phyloP scores from a whole-genome alignment of 1,284 basidiomycete genomes.

The Flammula alnicola region DNA sequence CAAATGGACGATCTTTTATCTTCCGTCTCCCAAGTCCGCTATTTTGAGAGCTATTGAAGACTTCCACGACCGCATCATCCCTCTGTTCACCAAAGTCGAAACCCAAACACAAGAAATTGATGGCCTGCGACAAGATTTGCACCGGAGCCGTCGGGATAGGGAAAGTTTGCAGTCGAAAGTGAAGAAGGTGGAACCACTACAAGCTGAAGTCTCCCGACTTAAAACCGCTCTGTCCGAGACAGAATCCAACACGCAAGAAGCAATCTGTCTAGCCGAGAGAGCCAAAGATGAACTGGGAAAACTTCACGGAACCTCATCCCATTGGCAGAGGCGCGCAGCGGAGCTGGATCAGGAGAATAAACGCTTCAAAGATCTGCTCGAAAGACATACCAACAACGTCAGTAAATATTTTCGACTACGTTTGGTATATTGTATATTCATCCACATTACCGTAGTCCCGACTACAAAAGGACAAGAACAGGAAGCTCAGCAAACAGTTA shows the following conservation, averaged over 20 bases:
- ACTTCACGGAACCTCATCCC: slow-evolving; percentile 18
- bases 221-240: slow-evolving; percentile 18
- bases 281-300: slow-evolving; percentile 28
- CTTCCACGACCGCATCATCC: slow-evolving; percentile 42
- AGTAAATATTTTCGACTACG: slow-evolving; percentile 11
- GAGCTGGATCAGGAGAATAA: slow-evolving; percentile 32
- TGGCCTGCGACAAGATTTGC: slow-evolving; percentile 22
- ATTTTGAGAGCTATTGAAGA: slow-evolving; percentile 39
- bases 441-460: slow-evolving; percentile 18
- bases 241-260: slow-evolving; percentile 26
- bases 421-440: background rate
- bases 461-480: slow-evolving; percentile 25
- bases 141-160: slow-evolving; percentile 15
- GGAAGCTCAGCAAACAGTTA: slow-evolving; percentile 24
- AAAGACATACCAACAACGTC: slow-evolving; percentile 30
- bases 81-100: slow-evolving; percentile 34
- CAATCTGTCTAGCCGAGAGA: slow-evolving; percentile 29
- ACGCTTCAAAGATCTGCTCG: slow-evolving; percentile 28
- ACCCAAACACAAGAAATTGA: slow-evolving; percentile 32
- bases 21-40: slow-evolving; percentile 22
- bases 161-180: slow-evolving; percentile 22
- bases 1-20: background rate
- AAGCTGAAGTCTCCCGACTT: slow-evolving; percentile 18
- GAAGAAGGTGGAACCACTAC: slow-evolving; percentile 21
- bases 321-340: slow-evolving; percentile 22